Percentiles rank a stretch among this genome's conserved stretches.
These are phyloP conservation scores for Lasiosphaeriaceae sp. DNA, from an alignment of 495 filamentous ascomycete genomes.

Conservation along the genomic window DNA sequence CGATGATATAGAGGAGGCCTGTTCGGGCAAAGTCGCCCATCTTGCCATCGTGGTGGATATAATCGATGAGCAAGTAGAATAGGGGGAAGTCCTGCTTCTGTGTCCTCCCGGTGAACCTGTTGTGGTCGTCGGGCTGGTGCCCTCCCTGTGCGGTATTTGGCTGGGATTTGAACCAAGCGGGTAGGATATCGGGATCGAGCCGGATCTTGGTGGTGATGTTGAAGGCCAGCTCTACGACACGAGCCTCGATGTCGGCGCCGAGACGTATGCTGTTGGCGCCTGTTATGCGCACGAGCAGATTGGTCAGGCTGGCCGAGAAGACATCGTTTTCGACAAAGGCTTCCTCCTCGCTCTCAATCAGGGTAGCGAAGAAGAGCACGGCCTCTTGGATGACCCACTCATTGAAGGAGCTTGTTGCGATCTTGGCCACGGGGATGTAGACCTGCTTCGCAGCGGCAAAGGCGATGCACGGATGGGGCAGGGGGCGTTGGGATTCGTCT, in stretches of 20 bases:
- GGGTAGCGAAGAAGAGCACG: conserved; percentile 78
- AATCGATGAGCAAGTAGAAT: conserved; percentile 92
- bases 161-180: conserved; percentile 77
- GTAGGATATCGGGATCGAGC: conserved; percentile 75
- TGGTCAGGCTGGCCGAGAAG: conserved; percentile 81
- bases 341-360: conserved; percentile 95
- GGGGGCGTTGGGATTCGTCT: conserved; percentile 82
- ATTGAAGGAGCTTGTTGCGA: conserved; percentile 73
- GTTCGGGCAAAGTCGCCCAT: conserved; percentile 97
- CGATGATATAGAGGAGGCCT: conserved; percentile 91
- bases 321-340: conserved; percentile 78
- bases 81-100: conserved; percentile 92
- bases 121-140: conserved; percentile 37
- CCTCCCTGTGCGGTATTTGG: conserved; percentile 38
- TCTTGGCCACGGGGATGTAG: conserved; percentile 80
- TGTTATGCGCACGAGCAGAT: conserved; percentile 66
- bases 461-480: conserved; percentile 82
- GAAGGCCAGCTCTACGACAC: conserved; percentile 88
- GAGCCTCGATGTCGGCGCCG: conserved; percentile 68
- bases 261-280: conserved; percentile 58
- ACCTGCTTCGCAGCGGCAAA: conserved; percentile 81
- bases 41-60: conserved; percentile 89
- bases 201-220: conserved; percentile 93
- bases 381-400: conserved; percentile 76
- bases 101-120: conserved; percentile 78